Conservation (phyloP, 306 rosid species). For the Cyclanthera cordifolia region DNA sequence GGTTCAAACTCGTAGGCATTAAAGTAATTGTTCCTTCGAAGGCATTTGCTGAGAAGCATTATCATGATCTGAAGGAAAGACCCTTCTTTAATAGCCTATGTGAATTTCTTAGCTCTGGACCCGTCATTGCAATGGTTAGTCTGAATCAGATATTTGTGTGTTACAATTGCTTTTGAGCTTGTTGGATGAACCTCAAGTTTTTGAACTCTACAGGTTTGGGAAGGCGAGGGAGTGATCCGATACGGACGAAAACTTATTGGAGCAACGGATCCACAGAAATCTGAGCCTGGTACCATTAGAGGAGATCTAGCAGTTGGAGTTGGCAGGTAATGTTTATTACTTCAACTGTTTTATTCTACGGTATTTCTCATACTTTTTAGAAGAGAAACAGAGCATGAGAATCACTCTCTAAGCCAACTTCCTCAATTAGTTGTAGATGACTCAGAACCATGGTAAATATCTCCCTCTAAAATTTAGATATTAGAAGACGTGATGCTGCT, state of each 20-base stretch:
- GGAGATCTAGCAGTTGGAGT: slow-evolving; percentile 92
- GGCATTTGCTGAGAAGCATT: slow-evolving; percentile 76
- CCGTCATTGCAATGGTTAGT: slow-evolving; percentile 90
- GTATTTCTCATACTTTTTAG: background rate
- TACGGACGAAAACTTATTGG: slow-evolving; percentile 88
- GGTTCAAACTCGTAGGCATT: slow-evolving; percentile 81
- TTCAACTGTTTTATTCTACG: background rate
- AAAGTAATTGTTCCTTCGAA: slow-evolving; percentile 72
- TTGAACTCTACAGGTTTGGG: slow-evolving; percentile 61
- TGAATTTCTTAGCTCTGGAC: slow-evolving; percentile 88
- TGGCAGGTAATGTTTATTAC: slow-evolving; percentile 53
- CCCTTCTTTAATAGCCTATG: slow-evolving; percentile 89
- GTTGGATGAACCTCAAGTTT: background rate
- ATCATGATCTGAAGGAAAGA: slow-evolving; percentile 77
- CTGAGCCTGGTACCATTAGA: slow-evolving; percentile 93
- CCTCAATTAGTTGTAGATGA: background rate
- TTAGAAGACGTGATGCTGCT: too few relatives aligned
- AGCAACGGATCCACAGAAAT: slow-evolving; percentile 94
- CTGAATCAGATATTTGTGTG: slow-evolving; percentile 16
- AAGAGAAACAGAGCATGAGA: background rate
- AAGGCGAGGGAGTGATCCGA: slow-evolving; percentile 84
- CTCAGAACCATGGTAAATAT: background rate
- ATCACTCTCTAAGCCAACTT: background rate
- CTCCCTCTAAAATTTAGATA: too few relatives aligned
- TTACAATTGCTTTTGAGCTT: slow-evolving; percentile 1